phyloP scores from a whole-genome alignment of 1,284 basidiomycete genomes.

The Vanrija sp. region DNA sequence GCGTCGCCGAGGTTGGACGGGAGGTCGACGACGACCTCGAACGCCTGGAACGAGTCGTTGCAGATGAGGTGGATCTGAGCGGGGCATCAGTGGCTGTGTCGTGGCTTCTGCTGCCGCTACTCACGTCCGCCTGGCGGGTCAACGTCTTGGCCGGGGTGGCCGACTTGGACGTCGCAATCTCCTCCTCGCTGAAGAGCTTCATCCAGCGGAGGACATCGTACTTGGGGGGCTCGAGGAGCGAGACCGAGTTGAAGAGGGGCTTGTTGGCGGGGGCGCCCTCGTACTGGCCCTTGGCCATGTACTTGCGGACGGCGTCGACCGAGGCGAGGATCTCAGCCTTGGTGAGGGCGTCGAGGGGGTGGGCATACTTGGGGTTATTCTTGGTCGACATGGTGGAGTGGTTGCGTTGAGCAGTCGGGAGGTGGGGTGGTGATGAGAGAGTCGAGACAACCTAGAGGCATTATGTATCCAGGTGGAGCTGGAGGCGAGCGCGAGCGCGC shows the following conservation, averaged over 20 bases:
- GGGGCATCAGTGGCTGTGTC: background rate
- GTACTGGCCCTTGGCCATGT: conserved; percentile 22
- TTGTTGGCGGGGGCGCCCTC: conserved; percentile 21
- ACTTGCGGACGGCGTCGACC: conserved; percentile 35
- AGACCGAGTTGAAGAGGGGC: conserved; percentile 44
- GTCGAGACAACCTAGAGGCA: background rate
- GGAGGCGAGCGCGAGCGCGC: no score
- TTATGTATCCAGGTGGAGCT: no score
- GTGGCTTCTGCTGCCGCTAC: conserved; percentile 6
- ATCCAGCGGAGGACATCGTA: conserved; percentile 40
- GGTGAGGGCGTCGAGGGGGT: conserved; percentile 51
- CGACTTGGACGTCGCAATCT: conserved; percentile 23
- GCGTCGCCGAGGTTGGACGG: conserved; percentile 37
- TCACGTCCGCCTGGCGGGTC: conserved; percentile 42
- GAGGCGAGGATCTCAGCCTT: conserved; percentile 42
- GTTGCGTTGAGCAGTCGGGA: background rate
- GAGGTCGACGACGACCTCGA: conserved; percentile 43
- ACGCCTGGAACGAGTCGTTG: conserved; percentile 43
- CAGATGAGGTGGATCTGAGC: conserved; percentile 48
- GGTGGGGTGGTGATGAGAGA: conserved; percentile 1
- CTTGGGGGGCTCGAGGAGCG: conserved; percentile 45
- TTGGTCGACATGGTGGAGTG: background rate
- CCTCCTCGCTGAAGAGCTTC: conserved; percentile 36
- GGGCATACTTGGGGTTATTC: conserved; percentile 18
- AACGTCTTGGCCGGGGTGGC: conserved; percentile 14